These are phyloP conservation scores for Solanum ahanhuiri DNA, from an alignment of 257 asterid genomes.

Conservation along the genomic window DNA sequence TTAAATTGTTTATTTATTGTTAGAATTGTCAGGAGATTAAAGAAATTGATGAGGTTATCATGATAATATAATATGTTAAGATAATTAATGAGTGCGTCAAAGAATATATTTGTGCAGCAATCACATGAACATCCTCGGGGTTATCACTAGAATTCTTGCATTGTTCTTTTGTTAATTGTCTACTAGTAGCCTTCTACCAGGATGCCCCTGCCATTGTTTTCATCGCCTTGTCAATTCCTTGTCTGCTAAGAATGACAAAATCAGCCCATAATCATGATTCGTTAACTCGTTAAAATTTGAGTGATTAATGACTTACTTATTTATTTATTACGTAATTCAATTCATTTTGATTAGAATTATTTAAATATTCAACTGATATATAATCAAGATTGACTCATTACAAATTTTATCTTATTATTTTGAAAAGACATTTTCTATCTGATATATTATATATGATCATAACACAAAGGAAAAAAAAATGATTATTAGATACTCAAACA, in stretches of 20 bases:
- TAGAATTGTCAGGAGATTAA: not conserved
- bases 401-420: not conserved
- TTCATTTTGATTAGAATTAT: no score
- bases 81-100: not conserved
- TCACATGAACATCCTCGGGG: constrained; percentile 12
- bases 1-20: not conserved
- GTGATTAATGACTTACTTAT: no score
- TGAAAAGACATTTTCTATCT: no score
- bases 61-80: not conserved
- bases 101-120: not conserved
- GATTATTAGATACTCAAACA: not conserved
- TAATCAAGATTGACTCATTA: not conserved
- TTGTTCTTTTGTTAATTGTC: constrained; percentile 1
- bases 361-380: not conserved
- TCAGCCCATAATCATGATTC: not conserved
- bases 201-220: constrained; percentile 7
- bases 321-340: no score
- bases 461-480: no score
- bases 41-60: not conserved
- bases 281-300: not conserved
- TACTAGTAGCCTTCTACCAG: not conserved
- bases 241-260: not conserved
- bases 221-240: constrained; percentile 6
- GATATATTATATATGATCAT: no score
- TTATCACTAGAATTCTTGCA: not conserved